A percentile compares a stretch with the other conserved stretches of the same genome.
phyloP scores from a whole-genome alignment of 345 rosid genomes.

The Triadica sebifera region DNA sequence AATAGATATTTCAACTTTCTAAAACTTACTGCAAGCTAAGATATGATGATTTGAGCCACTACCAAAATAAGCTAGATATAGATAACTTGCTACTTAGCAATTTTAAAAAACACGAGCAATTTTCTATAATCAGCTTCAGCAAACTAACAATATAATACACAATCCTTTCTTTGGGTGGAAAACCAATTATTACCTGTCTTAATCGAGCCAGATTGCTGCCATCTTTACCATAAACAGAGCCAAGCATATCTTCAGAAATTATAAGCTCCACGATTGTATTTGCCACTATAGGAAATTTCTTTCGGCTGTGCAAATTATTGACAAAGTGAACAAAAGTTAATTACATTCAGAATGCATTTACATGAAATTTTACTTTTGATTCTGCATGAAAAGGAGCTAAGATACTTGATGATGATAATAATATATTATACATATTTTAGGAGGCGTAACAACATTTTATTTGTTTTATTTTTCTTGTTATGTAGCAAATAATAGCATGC shows the following conservation, averaged over 20 bases:
- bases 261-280: conserved; percentile 9
- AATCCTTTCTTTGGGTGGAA: not conserved
- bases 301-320: not conserved
- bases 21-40: not conserved
- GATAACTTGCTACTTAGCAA: not conserved
- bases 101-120: not conserved
- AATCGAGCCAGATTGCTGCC: conserved; percentile 15
- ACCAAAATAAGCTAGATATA: not conserved
- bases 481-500: not conserved
- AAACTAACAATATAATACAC: not conserved
- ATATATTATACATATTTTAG: not conserved
- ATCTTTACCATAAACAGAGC: conserved; percentile 14
- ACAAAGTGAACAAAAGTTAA: not conserved
- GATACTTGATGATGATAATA: not conserved
- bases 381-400: not conserved
- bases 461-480: not conserved
- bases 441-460: not conserved
- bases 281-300: conserved; percentile 7
- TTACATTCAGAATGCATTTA: not conserved
- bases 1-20: not conserved
- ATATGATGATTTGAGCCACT: not conserved
- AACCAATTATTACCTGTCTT: conserved; percentile 15
- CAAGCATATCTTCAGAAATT: conserved; percentile 13
- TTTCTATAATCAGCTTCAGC: not conserved
- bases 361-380: not conserved